Evolutionary conservation across 192 early-diverging fungal genomes (phyloP).

Genomic region (Neocallimastix lanati): DNA sequence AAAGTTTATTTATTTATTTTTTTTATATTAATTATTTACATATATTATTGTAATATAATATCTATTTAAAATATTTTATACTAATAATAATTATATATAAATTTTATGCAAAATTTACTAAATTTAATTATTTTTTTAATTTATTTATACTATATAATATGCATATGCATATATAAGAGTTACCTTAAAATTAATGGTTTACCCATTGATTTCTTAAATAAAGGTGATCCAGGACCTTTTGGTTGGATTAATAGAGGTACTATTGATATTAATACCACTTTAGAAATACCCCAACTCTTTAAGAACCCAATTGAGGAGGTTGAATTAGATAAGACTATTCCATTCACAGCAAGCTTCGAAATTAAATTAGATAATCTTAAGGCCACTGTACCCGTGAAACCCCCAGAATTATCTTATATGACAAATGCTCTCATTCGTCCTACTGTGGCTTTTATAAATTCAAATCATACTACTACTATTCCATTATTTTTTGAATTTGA

Average conservation of each 20-base stretch:
- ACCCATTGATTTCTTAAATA: constrained; percentile 77
- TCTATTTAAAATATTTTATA: too few species aligned
- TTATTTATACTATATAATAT: too few species aligned
- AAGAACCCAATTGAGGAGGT: neutral
- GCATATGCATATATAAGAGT: too few species aligned
- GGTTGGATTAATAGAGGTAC: constrained; percentile 85
- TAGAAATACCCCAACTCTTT: neutral
- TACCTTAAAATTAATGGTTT: constrained; percentile 75
- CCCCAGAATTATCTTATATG: constrained; percentile 53
- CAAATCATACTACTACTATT: constrained; percentile 68
- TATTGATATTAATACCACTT: constrained; percentile 47
- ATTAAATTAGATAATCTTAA: constrained; percentile 80
- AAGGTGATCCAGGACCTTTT: constrained; percentile 68
- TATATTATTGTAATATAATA: too few species aligned
- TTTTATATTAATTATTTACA: neutral
- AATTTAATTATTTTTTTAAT: too few species aligned
- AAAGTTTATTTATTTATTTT: neutral
- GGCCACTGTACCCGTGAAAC: constrained; percentile 62
- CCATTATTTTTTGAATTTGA: constrained; percentile 63
- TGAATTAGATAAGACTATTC: constrained; percentile 5
- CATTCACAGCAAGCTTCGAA: constrained; percentile 21
- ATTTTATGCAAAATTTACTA: too few species aligned
- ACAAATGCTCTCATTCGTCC: constrained; percentile 75
- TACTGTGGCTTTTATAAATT: constrained; percentile 85
- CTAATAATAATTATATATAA: too few species aligned